Evolutionary conservation across 306 rosid genomes (phyloP).

Genomic region (Corylus avellana): DNA sequence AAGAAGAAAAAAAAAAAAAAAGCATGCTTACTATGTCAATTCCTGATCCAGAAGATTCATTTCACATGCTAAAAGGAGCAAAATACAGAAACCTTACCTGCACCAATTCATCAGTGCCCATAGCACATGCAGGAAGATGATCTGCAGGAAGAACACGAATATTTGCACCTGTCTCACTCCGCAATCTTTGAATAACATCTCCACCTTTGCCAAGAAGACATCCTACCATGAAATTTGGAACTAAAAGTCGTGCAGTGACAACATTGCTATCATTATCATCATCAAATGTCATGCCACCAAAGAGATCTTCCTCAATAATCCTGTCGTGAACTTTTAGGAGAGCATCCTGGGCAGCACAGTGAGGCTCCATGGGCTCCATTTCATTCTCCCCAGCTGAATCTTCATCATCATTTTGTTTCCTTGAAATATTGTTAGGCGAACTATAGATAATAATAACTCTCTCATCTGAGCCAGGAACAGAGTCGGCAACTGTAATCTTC

Average conservation of each 20-base stretch:
- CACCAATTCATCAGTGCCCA: conserved; percentile 42
- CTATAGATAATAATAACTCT: conserved; percentile 37
- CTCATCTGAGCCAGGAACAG: conserved; percentile 40
- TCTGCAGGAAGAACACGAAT: conserved; percentile 41
- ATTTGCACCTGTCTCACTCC: conserved; percentile 38
- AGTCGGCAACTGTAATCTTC: conserved; percentile 39
- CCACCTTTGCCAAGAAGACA: conserved; percentile 45
- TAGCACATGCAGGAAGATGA: conserved; percentile 42
- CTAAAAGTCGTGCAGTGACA: conserved; percentile 32
- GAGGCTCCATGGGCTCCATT: conserved; percentile 19
- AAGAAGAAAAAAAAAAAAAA: background rate
- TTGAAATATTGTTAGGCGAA: conserved; percentile 21
- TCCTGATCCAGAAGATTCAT: background rate
- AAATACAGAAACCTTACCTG: conserved; percentile 22
- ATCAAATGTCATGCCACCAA: conserved; percentile 31
- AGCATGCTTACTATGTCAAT: background rate
- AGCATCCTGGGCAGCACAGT: conserved; percentile 47
- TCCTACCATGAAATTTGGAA: conserved; percentile 36
- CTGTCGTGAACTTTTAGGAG: conserved; percentile 37
- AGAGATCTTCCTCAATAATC: conserved; percentile 36
- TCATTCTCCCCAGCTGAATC: conserved; percentile 18
- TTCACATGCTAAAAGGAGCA: background rate
- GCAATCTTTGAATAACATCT: conserved; percentile 37
- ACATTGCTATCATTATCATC: conserved; percentile 28
- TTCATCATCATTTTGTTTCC: conserved; percentile 17